Percentiles rank a stretch among this genome's conserved stretches.
Conservation (phyloP, 129 eudicot species). For the Mikania micrantha region DNA sequence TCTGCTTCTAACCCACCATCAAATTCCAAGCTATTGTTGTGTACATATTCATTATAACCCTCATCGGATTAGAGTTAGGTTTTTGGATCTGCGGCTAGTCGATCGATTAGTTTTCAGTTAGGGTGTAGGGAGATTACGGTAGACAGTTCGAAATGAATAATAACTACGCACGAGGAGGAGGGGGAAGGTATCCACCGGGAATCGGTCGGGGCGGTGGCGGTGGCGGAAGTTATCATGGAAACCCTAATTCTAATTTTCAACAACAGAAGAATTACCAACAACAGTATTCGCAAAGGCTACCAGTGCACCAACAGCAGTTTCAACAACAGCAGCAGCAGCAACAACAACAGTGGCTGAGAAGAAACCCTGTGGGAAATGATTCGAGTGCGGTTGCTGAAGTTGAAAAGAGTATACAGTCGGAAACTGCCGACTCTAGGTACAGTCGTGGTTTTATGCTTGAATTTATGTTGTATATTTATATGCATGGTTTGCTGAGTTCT, state of each 20-base stretch:
- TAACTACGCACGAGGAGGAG: slow-evolving; percentile 43
- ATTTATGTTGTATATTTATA: background rate
- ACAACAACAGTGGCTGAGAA: slow-evolving; percentile 74
- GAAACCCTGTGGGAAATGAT: slow-evolving; percentile 46
- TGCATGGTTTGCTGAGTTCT: slow-evolving; percentile 2
- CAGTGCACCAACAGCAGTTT: slow-evolving; percentile 41
- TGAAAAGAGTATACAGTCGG: slow-evolving; percentile 77
- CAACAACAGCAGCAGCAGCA: slow-evolving; percentile 47
- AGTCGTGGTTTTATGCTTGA: background rate
- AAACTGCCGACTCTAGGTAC: slow-evolving; percentile 73
- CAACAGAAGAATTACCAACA: slow-evolving; percentile 49
- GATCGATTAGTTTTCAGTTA: slow-evolving; percentile 12
- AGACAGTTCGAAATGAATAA: slow-evolving; percentile 42
- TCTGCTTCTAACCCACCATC: slow-evolving; percentile 5
- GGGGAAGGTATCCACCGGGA: slow-evolving; percentile 91
- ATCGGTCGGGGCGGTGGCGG: slow-evolving; percentile 39
- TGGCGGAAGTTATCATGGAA: slow-evolving; percentile 36
- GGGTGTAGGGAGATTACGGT: slow-evolving; percentile 14
- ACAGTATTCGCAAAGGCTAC: slow-evolving; percentile 43
- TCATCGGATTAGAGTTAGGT: slow-evolving; percentile 10
- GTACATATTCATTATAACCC: slow-evolving; percentile 4
- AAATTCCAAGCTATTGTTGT: slow-evolving; percentile 18
- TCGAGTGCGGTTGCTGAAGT: slow-evolving; percentile 53
- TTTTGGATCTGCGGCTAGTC: slow-evolving; percentile 28
- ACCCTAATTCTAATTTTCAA: slow-evolving; percentile 55